Conservation (phyloP, 2,329 filamentous ascomycete genomes). For the Curvularia eragrostidis region DNA sequence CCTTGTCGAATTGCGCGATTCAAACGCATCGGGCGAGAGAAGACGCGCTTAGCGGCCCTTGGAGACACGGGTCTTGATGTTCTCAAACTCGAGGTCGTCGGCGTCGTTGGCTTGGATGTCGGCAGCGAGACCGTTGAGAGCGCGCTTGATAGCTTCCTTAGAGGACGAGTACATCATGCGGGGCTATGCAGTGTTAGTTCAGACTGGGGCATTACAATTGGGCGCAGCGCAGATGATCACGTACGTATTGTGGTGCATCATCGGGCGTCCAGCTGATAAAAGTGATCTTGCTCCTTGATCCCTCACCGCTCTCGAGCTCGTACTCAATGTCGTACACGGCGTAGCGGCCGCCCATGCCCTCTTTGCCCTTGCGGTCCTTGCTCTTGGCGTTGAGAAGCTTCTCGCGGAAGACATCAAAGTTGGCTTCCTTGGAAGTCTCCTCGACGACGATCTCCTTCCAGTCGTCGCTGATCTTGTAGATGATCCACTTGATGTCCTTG, state of each 20-base stretch:
- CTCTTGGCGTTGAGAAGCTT: slow-evolving; percentile 76
- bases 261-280: slow-evolving; percentile 52
- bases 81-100: slow-evolving; percentile 81
- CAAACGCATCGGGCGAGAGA: slow-evolving; percentile 16
- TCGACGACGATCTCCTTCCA: slow-evolving; percentile 83
- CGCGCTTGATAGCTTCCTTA: slow-evolving; percentile 83
- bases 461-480: slow-evolving; percentile 86
- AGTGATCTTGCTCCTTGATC: slow-evolving; percentile 65
- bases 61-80: slow-evolving; percentile 64
- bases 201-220: not conserved
- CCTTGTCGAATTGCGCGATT: slow-evolving; percentile 29
- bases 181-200: slow-evolving; percentile 59
- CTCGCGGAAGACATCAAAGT: slow-evolving; percentile 77
- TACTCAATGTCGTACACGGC: slow-evolving; percentile 88
- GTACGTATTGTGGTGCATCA: slow-evolving; percentile 78
- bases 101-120: slow-evolving; percentile 85
- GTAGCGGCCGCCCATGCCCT: slow-evolving; percentile 73
- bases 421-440: slow-evolving; percentile 68
- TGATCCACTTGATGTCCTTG: slow-evolving; percentile 81
- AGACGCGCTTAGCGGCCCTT: slow-evolving; percentile 56
- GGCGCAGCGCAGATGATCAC: slow-evolving; percentile 38
- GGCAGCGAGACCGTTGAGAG: slow-evolving; percentile 74
- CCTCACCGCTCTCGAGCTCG: slow-evolving; percentile 73
- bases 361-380: slow-evolving; percentile 69
- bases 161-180: slow-evolving; percentile 93